phyloP scores from a whole-genome alignment of 768 basidiomycete genomes.

The Tubosaeta brunneosetosa region DNA sequence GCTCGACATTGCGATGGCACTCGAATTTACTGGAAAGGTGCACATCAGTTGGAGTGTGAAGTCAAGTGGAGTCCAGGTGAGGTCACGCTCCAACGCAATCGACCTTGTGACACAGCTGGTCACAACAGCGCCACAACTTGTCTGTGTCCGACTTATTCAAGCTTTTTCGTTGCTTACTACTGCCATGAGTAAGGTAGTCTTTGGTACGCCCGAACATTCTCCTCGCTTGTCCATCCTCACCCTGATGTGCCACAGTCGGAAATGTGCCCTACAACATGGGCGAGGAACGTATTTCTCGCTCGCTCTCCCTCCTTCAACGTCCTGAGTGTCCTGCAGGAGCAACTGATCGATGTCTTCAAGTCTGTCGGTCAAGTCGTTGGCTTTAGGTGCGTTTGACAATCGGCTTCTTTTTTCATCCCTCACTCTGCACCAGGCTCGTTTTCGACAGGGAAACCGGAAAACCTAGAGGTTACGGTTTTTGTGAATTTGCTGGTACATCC shows the following conservation, averaged over 20 bases:
- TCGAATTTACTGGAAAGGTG: conserved; percentile 1
- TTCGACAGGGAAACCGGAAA: conserved; percentile 93
- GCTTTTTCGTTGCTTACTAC: neutral
- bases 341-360: conserved; percentile 84
- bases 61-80: neutral
- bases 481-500: conserved; percentile 83
- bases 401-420: neutral
- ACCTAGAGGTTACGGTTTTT: conserved; percentile 90
- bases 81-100: neutral
- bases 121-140: conserved; percentile 11
- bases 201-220: conserved; percentile 44
- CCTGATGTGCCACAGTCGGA: conserved; percentile 47
- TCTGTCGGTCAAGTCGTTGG: conserved; percentile 84
- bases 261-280: conserved; percentile 91
- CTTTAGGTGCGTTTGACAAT: conserved; percentile 55
- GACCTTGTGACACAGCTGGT: conserved; percentile 6
- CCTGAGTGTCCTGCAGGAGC: conserved; percentile 46
- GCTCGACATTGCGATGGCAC: neutral
- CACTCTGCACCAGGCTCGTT: conserved; percentile 53
- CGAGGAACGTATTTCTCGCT: conserved; percentile 41
- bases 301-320: neutral
- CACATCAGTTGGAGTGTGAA: neutral
- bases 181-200: conserved; percentile 66
- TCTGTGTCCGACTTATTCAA: neutral
- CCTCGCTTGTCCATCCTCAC: conserved; percentile 1